Base-by-base conservation (phyloP, 768 basidiomycete species). In the Russula dissimulans region DNA sequence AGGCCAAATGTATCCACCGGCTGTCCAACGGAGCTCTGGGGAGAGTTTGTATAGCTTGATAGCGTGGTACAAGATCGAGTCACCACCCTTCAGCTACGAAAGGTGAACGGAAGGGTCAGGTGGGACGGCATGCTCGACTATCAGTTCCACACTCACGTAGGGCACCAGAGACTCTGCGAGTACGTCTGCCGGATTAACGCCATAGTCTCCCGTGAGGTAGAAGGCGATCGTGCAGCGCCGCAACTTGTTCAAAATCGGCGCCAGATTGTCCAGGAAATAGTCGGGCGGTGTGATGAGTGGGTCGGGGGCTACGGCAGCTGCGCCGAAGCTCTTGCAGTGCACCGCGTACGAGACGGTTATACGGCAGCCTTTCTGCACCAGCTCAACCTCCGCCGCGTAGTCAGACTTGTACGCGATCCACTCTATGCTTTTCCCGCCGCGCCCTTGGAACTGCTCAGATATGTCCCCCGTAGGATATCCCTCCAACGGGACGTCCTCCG, bases 1-100 rank as follows among this genome's bases (percentile, higher is more conserved):
- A 0, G 88, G 83, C 89, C 90, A 91, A 62, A 91, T 77, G 69
- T 86, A 90, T 18, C 88, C 88, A 2, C 88, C 89, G 36, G 90
- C 89, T 17, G 84, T 82, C 85, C 87, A 91, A 60, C 86, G 86
- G 1, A 91, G 77, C 61, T 86, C 86, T 0, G 87, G 86, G 1
- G 74, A 71, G 48, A 91, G 81, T 61, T 89, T 89, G 76, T 84
- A 89, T 42, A 85, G 71, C 70, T 87, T 89, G 69, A 91, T 73
- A 3, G 88, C 85, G 54, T 88, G 86, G 69, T 88, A 89, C 8
- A 91, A 71, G 36, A 89, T 70, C 4, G 85, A 82, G 67, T 91
- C 89, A 22, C 84, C 83, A 39, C 86, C 88, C 73, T 87, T 89
- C 50, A 91, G 72, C 89, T 91, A 67, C 43, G 34, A 14, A 14